A percentile compares a stretch with the other conserved stretches of the same genome.
These are phyloP conservation scores for Pythium graminicola DNA, from an alignment of 352 stramenopile species.

Conservation along the genomic window DNA sequence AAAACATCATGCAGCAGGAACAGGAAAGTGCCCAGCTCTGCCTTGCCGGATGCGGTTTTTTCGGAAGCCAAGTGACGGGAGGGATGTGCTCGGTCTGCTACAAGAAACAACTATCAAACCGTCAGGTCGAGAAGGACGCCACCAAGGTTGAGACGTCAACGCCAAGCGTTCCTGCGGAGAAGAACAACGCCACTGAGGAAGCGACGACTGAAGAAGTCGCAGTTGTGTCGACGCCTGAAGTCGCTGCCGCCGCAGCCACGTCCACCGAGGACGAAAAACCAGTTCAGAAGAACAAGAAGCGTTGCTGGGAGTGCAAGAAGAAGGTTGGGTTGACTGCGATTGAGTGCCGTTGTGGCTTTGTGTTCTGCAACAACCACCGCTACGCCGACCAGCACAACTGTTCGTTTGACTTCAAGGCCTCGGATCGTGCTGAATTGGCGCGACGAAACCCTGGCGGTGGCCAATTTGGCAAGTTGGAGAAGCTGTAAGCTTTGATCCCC, in stretches of 20 bases:
- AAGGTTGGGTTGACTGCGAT: conserved; percentile 87
- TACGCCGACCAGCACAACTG: conserved; percentile 86
- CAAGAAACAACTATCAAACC: conserved; percentile 81
- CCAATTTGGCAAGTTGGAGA: conserved; percentile 83
- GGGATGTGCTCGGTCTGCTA: conserved; percentile 83
- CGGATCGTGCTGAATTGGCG: conserved; percentile 66
- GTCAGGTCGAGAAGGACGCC: conserved; percentile 40
- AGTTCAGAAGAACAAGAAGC: conserved; percentile 88
- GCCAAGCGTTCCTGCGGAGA: neutral
- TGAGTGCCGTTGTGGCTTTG: conserved; percentile 83
- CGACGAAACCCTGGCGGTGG: conserved; percentile 74
- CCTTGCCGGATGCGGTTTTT: conserved; percentile 73
- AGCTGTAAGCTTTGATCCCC: conserved; percentile 42
- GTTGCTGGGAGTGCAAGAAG: conserved; percentile 90
- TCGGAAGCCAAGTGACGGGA: conserved; percentile 55
- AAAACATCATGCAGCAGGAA: conserved; percentile 66
- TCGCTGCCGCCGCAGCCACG: conserved; percentile 18
- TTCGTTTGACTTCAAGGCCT: conserved; percentile 80
- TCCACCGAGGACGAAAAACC: conserved; percentile 26
- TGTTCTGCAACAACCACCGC: conserved; percentile 83
- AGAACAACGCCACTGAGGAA: conserved; percentile 12
- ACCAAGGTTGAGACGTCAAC: conserved; percentile 22
- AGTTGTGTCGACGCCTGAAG: conserved; percentile 5
- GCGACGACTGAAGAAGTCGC: neutral
- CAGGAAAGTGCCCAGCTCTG: conserved; percentile 69